Evolutionary conservation across 176 grass and related monocot species (phyloP), one percentile per base, ranked within the genome.

Genomic region (Phyllostachys edulis): DNA sequence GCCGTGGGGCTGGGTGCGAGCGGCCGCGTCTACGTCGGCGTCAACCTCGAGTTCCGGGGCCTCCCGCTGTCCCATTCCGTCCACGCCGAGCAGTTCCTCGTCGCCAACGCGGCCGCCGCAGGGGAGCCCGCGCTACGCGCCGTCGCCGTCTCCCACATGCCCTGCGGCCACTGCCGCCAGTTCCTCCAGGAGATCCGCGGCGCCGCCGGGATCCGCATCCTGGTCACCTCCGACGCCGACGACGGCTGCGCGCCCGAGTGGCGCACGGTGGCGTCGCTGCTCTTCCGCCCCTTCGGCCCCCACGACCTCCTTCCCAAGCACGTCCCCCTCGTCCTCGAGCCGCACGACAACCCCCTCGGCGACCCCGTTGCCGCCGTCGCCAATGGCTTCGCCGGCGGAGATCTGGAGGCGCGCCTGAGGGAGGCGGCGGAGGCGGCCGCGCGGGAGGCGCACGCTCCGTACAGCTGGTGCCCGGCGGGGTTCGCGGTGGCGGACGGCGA

Each of bases 131-230:
- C 70, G 62, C 92, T 98, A 7, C 90, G 79, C 61, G 94, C 84
- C 91, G 67, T 98, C 80, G 95, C 95, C 54, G 95, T 98, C 52
- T 98, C 95, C 18, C 87, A 92, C 79, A 89, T 95, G 86, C 95
- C 95, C 26, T 98, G 92, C 72, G 95, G 92, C 80, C 95, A 98
- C 89, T 98, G 95, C 89, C 85, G 95, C 69, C 95, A 98, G 90
- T 98, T 98, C 85, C 85, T 98, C 17, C 95, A 98, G 87, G 95
- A 98, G 67, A 89, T 98, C 76, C 92, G 95, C 23, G 92, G 86
- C 66, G 93, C 95, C 14, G 62, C 70, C 63, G 85, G 89, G 79
- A 98, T 95, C 72, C 82, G 86, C 1, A 88, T 98, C 79, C 64
- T 98, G n/a, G 92, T 98, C 9, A 98, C 95, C 72, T 57, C 87